A percentile compares a stretch with the other conserved stretches of the same genome.
phyloP scores from a whole-genome alignment of 2,329 filamentous ascomycete genomes.

The Thermothelomyces thermophilus region DNA sequence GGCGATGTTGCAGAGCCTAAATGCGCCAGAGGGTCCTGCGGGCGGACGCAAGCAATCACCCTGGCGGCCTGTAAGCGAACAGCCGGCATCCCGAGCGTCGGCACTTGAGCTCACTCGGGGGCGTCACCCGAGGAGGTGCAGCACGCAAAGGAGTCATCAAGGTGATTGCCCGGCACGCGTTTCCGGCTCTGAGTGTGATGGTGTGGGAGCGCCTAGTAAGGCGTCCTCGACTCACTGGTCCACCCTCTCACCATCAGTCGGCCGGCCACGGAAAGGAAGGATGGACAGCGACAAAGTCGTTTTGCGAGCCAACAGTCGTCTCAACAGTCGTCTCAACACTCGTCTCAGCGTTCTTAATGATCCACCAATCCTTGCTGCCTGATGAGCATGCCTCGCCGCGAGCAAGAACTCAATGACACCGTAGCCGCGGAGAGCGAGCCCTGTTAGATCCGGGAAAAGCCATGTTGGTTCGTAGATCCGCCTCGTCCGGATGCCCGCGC shows the following conservation, averaged over 20 bases:
- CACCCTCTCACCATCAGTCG: too few species aligned
- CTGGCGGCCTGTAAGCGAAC: not conserved
- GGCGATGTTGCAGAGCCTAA: constrained; percentile 14
- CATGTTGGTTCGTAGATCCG: not conserved
- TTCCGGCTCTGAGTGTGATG: constrained; percentile 1
- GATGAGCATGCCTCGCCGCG: not conserved
- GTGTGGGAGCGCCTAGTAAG: not conserved
- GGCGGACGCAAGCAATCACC: constrained; percentile 6
- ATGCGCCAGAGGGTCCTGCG: constrained; percentile 1
- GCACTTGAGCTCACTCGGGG: constrained; percentile 1
- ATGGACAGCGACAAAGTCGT: not conserved
- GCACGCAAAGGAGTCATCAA: not conserved
- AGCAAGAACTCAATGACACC: not conserved
- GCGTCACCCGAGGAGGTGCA: not conserved
- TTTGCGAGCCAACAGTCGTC: not conserved
- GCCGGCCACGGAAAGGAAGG: too few species aligned
- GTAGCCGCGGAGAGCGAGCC: not conserved
- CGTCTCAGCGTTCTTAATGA: not conserved
- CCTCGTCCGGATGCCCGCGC: not conserved
- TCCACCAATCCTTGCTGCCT: not conserved
- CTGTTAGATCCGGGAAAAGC: not conserved
- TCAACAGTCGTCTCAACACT: not conserved
- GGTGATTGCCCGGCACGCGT: not conserved
- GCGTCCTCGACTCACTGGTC: too few species aligned
- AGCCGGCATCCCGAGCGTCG: not conserved